Percentiles rank a stretch among this genome's conserved stretches.
Conservation (phyloP, 2,329 filamentous ascomycete genomes). For the Kalmusia sp. region DNA sequence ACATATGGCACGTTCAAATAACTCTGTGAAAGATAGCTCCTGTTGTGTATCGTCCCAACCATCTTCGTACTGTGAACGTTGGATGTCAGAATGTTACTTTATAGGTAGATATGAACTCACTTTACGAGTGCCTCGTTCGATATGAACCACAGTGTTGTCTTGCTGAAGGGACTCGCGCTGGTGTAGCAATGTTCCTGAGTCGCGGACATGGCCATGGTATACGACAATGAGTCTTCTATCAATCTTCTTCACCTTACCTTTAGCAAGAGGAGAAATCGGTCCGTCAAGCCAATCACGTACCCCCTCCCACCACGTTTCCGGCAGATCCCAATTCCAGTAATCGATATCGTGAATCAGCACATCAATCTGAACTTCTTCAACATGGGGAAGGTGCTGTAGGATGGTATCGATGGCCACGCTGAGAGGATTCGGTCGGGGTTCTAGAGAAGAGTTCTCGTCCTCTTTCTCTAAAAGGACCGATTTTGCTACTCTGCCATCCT, state of each 20-base stretch:
- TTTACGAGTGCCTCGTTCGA: conserved; percentile 9
- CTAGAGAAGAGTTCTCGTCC: not conserved
- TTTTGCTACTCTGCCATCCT: not conserved
- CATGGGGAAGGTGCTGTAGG: conserved; percentile 27
- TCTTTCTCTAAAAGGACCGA: not conserved
- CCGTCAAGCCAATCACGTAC: conserved; percentile 36
- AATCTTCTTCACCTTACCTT: conserved; percentile 22
- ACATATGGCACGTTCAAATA: not conserved
- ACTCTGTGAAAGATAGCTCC: not conserved
- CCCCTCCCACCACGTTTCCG: conserved; percentile 30
- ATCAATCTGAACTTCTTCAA: conserved; percentile 33
- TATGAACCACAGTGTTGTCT: not conserved
- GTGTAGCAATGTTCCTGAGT: conserved; percentile 23
- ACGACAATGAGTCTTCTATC: conserved; percentile 24
- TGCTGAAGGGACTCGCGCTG: conserved; percentile 29
- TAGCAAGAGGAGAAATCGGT: conserved; percentile 14
- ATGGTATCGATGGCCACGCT: conserved; percentile 28
- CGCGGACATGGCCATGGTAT: conserved; percentile 5
- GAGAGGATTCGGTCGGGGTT: conserved; percentile 22
- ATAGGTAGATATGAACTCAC: conserved; percentile 1
- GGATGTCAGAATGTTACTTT: not conserved
- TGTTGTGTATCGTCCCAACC: not conserved
- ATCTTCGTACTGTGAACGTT: not conserved
- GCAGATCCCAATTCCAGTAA: conserved; percentile 35
- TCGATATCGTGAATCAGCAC: conserved; percentile 29